Evolutionary conservation across 331 rosid species (phyloP).

Genomic region (Spiraea crenata): DNA sequence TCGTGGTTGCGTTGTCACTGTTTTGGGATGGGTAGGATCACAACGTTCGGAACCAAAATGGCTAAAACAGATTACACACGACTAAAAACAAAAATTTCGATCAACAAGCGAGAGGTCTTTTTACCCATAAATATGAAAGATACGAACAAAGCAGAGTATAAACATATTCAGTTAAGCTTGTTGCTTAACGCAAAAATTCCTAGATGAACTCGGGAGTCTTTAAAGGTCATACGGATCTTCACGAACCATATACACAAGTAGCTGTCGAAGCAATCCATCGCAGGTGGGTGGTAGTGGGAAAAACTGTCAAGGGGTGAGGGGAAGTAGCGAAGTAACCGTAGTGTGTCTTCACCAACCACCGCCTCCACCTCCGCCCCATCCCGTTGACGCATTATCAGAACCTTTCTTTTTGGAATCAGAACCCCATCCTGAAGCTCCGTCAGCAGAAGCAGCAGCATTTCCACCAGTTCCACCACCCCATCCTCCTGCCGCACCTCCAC

Average conservation of each 20-base stretch:
- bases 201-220: background rate
- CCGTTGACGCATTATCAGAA: conserved; percentile 32
- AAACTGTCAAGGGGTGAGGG: background rate
- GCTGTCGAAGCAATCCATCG: conserved; percentile 1
- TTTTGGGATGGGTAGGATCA: too few species aligned
- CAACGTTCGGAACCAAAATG: too few species aligned
- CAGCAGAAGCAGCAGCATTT: conserved; percentile 31
- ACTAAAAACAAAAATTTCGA: too few species aligned
- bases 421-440: conserved; percentile 53
- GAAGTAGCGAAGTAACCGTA: background rate
- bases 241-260: background rate
- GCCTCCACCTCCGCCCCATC: conserved; percentile 48
- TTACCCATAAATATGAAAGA: background rate
- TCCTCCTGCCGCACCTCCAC: conserved; percentile 12
- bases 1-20: too few species aligned
- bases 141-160: background rate
- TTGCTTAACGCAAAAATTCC: background rate
- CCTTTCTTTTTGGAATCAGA: background rate
- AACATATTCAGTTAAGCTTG: background rate
- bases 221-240: background rate
- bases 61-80: too few species aligned
- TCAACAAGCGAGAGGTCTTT: too few species aligned
- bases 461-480: conserved; percentile 23
- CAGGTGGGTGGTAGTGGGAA: background rate
- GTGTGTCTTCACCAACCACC: conserved; percentile 36